Evolutionary conservation across 2,329 filamentous ascomycete species (phyloP).

Genomic region (Stemphylium lycopersici): DNA sequence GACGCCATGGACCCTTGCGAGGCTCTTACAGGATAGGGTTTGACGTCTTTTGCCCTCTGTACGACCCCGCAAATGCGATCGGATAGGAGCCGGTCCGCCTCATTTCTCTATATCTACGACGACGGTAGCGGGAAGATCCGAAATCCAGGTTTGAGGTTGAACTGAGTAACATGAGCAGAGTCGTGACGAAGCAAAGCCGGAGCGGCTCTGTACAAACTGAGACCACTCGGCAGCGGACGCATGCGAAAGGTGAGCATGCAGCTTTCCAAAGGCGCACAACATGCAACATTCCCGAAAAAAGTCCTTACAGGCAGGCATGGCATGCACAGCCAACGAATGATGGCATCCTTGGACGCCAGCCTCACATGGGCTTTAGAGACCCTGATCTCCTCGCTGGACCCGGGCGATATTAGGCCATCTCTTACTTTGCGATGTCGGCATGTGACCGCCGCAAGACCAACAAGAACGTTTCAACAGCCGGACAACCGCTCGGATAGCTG

Average conservation of each 20-base stretch:
- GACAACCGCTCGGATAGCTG: slow-evolving; percentile 29
- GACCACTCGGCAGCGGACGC: slow-evolving; percentile 15
- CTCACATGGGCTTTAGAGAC: slow-evolving; percentile 11
- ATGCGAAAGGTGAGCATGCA: slow-evolving; percentile 19
- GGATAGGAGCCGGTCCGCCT: slow-evolving; percentile 11
- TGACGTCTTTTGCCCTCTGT: slow-evolving; percentile 16
- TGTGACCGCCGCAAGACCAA: slow-evolving; percentile 14
- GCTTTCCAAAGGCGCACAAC: slow-evolving; percentile 29
- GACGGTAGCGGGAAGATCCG: slow-evolving; percentile 32
- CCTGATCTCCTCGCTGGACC: slow-evolving; percentile 2
- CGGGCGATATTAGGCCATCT: slow-evolving; percentile 1
- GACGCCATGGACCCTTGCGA: slow-evolving; percentile 12
- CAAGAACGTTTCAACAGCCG: slow-evolving; percentile 34
- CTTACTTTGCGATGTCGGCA: slow-evolving; percentile 13
- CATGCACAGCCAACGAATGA: neutral
- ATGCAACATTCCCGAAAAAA: slow-evolving; percentile 34
- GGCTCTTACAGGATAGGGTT: slow-evolving; percentile 17
- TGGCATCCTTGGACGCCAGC: slow-evolving; percentile 17
- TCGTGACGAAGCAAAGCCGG: slow-evolving; percentile 20
- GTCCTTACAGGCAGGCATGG: slow-evolving; percentile 21
- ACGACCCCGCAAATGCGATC: slow-evolving; percentile 21
- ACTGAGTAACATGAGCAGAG: slow-evolving; percentile 34
- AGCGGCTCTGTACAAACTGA: slow-evolving; percentile 16
- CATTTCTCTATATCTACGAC: slow-evolving; percentile 19
- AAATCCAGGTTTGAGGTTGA: slow-evolving; percentile 42